phyloP scores from a whole-genome alignment of 2,329 filamentous ascomycete species.

The Fusarium compactum region DNA sequence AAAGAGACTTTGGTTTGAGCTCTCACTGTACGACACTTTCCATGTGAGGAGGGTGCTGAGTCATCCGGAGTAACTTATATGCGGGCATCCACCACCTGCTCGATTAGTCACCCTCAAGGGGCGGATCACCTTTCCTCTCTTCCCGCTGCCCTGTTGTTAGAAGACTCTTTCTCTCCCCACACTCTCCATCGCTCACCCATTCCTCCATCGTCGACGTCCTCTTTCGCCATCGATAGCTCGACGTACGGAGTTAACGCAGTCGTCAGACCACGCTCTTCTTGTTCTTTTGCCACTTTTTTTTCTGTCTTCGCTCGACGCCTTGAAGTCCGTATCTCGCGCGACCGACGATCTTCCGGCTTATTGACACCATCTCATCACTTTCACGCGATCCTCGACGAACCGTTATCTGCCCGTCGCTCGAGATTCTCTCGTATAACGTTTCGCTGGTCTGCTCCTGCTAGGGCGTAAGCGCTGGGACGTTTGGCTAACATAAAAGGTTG shows the following conservation, averaged over 20 bases:
- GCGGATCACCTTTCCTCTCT: slow-evolving; percentile 14
- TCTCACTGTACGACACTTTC: neutral
- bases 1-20: neutral
- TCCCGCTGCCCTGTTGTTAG: slow-evolving; percentile 13
- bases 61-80: slow-evolving; percentile 28
- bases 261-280: slow-evolving; percentile 4
- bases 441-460: slow-evolving; percentile 43
- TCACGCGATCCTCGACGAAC: slow-evolving; percentile 21
- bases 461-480: slow-evolving; percentile 40
- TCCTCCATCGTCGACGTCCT: slow-evolving; percentile 32
- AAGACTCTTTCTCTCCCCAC: slow-evolving; percentile 44
- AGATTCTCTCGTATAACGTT: slow-evolving; percentile 19
- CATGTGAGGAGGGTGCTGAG: neutral
- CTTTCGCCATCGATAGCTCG: slow-evolving; percentile 35
- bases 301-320: neutral
- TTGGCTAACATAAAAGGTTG: slow-evolving; percentile 48
- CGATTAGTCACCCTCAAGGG: slow-evolving; percentile 37
- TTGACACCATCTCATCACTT: slow-evolving; percentile 18
- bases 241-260: slow-evolving; percentile 22
- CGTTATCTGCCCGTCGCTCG: slow-evolving; percentile 11
- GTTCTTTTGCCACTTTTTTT: neutral
- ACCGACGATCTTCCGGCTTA: slow-evolving; percentile 11
- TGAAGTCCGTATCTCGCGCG: neutral
- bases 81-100: neutral
- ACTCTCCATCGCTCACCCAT: slow-evolving; percentile 26